These are phyloP conservation scores for Verticillium albo-atrum DNA, from an alignment of 2,329 filamentous ascomycete species.

Conservation along the genomic window DNA sequence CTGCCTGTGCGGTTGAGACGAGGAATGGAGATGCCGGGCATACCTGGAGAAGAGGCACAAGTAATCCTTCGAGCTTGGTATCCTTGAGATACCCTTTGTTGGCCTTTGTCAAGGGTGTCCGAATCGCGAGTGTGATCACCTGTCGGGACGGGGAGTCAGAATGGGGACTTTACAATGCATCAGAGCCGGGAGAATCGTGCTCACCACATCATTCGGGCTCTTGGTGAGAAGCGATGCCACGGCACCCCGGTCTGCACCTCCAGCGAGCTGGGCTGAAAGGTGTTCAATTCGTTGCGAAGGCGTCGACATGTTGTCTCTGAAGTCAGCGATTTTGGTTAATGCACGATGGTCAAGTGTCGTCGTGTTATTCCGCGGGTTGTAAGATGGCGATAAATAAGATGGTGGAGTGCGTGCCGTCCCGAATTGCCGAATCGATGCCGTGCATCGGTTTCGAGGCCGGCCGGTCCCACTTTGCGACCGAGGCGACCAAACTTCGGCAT, in stretches of 20 bases:
- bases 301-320: neutral
- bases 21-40: neutral
- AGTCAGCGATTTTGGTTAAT: too few relatives aligned
- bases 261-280: neutral
- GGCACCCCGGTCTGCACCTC: neutral
- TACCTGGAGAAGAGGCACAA: conserved; percentile 59
- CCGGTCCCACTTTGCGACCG: neutral
- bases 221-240: conserved; percentile 67
- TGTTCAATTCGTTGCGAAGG: neutral
- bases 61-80: conserved; percentile 61
- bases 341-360: too few relatives aligned
- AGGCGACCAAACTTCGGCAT: neutral
- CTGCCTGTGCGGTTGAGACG: too few relatives aligned
- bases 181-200: neutral
- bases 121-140: conserved; percentile 59
- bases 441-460: neutral
- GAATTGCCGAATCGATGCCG: neutral
- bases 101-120: conserved; percentile 64
- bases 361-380: neutral
- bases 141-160: neutral
- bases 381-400: neutral
- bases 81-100: conserved; percentile 70
- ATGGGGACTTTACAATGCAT: conserved; percentile 9
- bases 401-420: neutral
- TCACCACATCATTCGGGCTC: conserved; percentile 83